Percentiles rank a stretch among this genome's conserved stretches.
Conservation (phyloP, 169 alveolate species). For the Plasmodium knowlesi region DNA sequence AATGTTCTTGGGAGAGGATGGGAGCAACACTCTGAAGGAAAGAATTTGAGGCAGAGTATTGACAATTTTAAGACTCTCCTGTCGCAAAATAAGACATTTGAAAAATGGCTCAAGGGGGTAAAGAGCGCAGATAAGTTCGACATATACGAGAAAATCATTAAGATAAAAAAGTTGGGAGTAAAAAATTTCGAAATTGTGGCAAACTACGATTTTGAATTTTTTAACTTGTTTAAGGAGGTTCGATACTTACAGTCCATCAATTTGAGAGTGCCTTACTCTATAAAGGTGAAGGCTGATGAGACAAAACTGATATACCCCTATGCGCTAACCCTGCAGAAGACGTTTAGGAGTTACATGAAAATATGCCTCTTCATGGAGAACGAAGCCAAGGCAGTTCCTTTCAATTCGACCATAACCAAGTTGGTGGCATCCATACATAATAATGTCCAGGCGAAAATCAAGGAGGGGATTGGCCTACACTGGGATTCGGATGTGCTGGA, state of each 20-base stretch:
- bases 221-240: slow-evolving; percentile 82
- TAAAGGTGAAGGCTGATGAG: slow-evolving; percentile 92
- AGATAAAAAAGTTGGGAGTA: slow-evolving; percentile 64
- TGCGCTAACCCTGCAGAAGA: slow-evolving; percentile 86
- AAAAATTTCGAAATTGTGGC: slow-evolving; percentile 78
- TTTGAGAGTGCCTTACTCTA: slow-evolving; percentile 90
- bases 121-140: slow-evolving; percentile 73
- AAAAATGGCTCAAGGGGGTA: slow-evolving; percentile 72
- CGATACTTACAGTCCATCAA: slow-evolving; percentile 86
- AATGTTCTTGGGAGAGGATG: slow-evolving; percentile 94
- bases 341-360: slow-evolving; percentile 88
- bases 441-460: slow-evolving; percentile 74
- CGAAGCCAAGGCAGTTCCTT: slow-evolving; percentile 42
- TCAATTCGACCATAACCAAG: slow-evolving; percentile 34
- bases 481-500: slow-evolving; percentile 82
- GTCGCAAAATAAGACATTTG: slow-evolving; percentile 85
- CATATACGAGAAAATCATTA: slow-evolving; percentile 69
- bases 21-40: slow-evolving; percentile 95
- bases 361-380: slow-evolving; percentile 68
- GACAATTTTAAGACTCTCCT: slow-evolving; percentile 91
- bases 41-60: slow-evolving; percentile 92
- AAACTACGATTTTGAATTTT: slow-evolving; percentile 77
- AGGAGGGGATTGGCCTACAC: slow-evolving; percentile 78
- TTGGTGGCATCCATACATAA: slow-evolving; percentile 73
- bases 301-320: slow-evolving; percentile 93